phyloP scores from a whole-genome alignment of 345 rosid genomes.

The Aquilaria sinensis region DNA sequence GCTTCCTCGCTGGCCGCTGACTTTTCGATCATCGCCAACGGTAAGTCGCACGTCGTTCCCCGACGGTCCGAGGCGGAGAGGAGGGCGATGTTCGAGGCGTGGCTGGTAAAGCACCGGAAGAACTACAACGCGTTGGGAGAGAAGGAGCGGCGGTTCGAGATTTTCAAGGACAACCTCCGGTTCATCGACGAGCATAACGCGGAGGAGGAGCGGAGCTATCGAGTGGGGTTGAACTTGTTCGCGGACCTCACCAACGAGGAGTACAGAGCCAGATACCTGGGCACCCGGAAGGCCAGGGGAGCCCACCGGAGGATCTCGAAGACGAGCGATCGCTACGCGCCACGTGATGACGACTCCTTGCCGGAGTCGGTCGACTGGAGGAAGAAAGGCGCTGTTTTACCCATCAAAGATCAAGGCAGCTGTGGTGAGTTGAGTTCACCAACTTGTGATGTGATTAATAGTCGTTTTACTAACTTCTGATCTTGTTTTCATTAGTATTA shows the following conservation, averaged over 20 bases:
- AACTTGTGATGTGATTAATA: neutral
- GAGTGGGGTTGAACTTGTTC: slow-evolving; percentile 74
- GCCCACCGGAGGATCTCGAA: slow-evolving; percentile 27
- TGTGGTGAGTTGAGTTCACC: slow-evolving; percentile 46
- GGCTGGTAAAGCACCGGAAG: slow-evolving; percentile 72
- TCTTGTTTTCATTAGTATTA: neutral
- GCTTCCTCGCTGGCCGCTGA: slow-evolving; percentile 58
- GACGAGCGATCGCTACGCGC: slow-evolving; percentile 36
- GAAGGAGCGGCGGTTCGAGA: slow-evolving; percentile 65
- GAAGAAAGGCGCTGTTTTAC: slow-evolving; percentile 50
- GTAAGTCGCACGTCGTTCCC: slow-evolving; percentile 33
- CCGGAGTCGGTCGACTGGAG: slow-evolving; percentile 68
- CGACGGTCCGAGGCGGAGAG: slow-evolving; percentile 51
- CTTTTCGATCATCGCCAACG: slow-evolving; percentile 76
- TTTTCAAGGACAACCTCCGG: slow-evolving; percentile 79
- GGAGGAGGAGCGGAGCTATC: slow-evolving; percentile 44
- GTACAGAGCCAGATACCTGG: slow-evolving; percentile 67
- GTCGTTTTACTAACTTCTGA: neutral
- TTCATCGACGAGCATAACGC: slow-evolving; percentile 78
- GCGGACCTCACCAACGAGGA: slow-evolving; percentile 93
- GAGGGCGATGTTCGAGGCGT: slow-evolving; percentile 54
- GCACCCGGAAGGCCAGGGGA: slow-evolving; percentile 26
- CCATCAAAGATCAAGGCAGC: slow-evolving; percentile 66
- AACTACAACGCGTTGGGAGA: slow-evolving; percentile 52
- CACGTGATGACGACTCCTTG: slow-evolving; percentile 40